A percentile compares a stretch with the other conserved stretches of the same genome.
These are phyloP conservation scores for Podila epigama DNA, from an alignment of 192 early-diverging fungal species.

Conservation along the genomic window DNA sequence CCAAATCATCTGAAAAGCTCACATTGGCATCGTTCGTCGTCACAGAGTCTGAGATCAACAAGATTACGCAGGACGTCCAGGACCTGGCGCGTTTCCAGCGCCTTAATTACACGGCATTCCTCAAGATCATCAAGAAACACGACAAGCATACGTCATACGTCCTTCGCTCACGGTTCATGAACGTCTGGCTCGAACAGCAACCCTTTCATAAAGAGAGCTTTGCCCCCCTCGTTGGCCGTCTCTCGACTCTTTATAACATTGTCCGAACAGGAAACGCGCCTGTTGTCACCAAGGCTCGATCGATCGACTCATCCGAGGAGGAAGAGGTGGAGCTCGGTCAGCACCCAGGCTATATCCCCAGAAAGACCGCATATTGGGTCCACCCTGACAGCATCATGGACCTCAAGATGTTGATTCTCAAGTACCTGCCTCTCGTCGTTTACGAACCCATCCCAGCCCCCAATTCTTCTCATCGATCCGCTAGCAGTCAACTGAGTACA, in stretches of 20 bases:
- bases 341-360: slow-evolving; percentile 48
- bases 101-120: slow-evolving; percentile 80
- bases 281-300: slow-evolving; percentile 5
- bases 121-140: slow-evolving; percentile 96
- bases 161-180: slow-evolving; percentile 76
- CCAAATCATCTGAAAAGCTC: slow-evolving; percentile 40
- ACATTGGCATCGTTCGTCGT: slow-evolving; percentile 52
- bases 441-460: slow-evolving; percentile 68
- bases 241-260: slow-evolving; percentile 85
- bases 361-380: slow-evolving; percentile 87
- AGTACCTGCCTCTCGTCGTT: slow-evolving; percentile 83
- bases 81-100: slow-evolving; percentile 75
- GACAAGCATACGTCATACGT: slow-evolving; percentile 84
- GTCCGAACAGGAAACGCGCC: slow-evolving; percentile 62
- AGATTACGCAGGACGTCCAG: slow-evolving; percentile 76
- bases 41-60: slow-evolving; percentile 75
- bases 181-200: slow-evolving; percentile 70
- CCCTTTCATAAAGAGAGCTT: slow-evolving; percentile 87
- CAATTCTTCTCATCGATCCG: slow-evolving; percentile 21
- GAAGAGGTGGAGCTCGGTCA: slow-evolving; percentile 48
- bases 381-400: slow-evolving; percentile 90
- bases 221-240: slow-evolving; percentile 80
- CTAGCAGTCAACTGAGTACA: slow-evolving; percentile 21
- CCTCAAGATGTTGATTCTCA: slow-evolving; percentile 86
- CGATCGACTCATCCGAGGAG: slow-evolving; percentile 27